Percentiles rank a stretch among this genome's conserved stretches.
These are phyloP conservation scores for Pichia kudriavzevii DNA, from an alignment of 1,139 yeast species.

Conservation along the genomic window DNA sequence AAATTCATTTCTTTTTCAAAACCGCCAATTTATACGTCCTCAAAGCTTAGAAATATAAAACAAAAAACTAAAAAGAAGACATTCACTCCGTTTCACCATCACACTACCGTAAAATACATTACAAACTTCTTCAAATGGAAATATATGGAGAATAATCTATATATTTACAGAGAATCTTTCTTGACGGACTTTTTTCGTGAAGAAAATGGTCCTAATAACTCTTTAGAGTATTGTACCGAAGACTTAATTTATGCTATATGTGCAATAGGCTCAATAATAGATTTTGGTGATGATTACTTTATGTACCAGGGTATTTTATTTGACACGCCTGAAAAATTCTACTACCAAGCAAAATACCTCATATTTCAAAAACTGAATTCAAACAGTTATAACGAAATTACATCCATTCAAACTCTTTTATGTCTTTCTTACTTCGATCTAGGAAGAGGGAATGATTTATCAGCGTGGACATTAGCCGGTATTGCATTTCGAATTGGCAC, in stretches of 20 bases:
- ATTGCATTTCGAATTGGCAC: constrained; percentile 11
- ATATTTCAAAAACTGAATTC: constrained; percentile 8
- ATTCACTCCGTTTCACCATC: constrained; percentile 7
- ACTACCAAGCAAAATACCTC: constrained; percentile 7
- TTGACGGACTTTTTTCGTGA: constrained; percentile 11
- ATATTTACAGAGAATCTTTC: constrained; percentile 12
- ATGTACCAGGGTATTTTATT: constrained; percentile 4
- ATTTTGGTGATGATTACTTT: constrained; percentile 5
- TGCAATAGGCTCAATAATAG: constrained; percentile 7
- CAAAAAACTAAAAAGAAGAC: not conserved
- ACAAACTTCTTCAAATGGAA: constrained; percentile 10
- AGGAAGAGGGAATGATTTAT: constrained; percentile 9
- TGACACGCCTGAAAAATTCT: constrained; percentile 9
- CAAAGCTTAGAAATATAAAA: not conserved
- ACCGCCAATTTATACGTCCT: constrained; percentile 7
- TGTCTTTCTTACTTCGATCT: constrained; percentile 10
- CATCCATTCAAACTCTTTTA: constrained; percentile 9
- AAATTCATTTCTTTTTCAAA: constrained; percentile 7
- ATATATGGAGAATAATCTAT: constrained; percentile 7
- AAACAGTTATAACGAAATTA: constrained; percentile 5
- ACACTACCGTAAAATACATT: constrained; percentile 7
- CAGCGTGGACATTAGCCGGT: constrained; percentile 12
- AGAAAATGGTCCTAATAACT: constrained; percentile 8
- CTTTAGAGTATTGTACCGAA: constrained; percentile 11
- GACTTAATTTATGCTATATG: constrained; percentile 12